Base-by-base conservation (phyloP, 805 yeast genomes). In the Candida anglica region DNA sequence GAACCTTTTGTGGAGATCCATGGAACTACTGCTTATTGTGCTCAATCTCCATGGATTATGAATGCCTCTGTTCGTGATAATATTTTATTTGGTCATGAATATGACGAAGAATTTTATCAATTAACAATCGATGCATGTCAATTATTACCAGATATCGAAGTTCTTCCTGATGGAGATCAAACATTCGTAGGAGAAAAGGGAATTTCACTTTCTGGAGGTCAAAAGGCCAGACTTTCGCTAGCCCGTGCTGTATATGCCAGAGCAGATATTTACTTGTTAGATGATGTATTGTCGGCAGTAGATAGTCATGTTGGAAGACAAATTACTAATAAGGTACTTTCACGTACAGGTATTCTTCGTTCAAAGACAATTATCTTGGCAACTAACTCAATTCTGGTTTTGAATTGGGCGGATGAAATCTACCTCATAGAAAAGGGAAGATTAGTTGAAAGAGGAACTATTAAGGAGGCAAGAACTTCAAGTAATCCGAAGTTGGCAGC, bases 221-320 rank as follows among this genome's bases (percentile, higher is more conserved):
- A 77, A 48, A 77, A 75, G 48, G 81, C 82, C 0, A 56, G 88
- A 52, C 57, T 81, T 19, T 70, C 80, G 10, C 58, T 81, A 27
- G 87, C 87, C 0, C 69, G 88, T 47, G 85, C 86, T 0, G 81
- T 81, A 4, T 81, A 81, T 48, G 58, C 84, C 0, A 59, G 78
- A 34, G 67, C 73, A 2, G 84, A 79, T 53, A 62, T 79, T 5
- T 72, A 74, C 38, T 50, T 81, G 25, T 44, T 81, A 34, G 88
- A 81, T 58, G 88, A 81, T 50, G 67, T 81, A 17, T 59, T 81
- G 37, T 73, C 82, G 43, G 87, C 87, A 2, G 88, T 81, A 14
- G 88, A 81, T 59, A 77, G 84, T 2, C 80, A 80, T 49, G 88
- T 81, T 32, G 77, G 81, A 28, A 71, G 64, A 40, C 71, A 68